A percentile compares a stretch with the other conserved stretches of the same genome.
Conservation (phyloP, 2,329 filamentous ascomycete species). For the Fusarium verticillioides region DNA sequence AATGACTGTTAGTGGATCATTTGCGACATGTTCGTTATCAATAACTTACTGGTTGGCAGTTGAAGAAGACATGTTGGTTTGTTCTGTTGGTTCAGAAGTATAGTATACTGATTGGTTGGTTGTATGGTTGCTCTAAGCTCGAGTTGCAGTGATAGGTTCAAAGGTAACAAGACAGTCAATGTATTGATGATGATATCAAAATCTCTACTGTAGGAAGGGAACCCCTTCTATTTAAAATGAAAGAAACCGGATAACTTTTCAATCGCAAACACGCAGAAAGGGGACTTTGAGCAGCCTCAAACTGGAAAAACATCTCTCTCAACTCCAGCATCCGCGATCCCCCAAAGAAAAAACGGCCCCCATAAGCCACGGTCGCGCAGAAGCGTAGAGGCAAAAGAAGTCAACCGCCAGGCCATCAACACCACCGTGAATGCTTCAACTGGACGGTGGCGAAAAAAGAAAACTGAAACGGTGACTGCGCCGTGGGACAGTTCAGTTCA, state of each 20-base stretch:
- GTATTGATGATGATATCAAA: not conserved
- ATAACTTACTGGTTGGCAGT: constrained; percentile 20
- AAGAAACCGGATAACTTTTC: not conserved
- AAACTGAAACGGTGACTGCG: constrained; percentile 15
- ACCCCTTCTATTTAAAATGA: not conserved
- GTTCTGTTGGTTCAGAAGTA: not conserved
- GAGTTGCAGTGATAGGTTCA: not conserved
- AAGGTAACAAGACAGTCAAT: not conserved
- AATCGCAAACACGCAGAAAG: constrained; percentile 10
- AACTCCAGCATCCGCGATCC: not conserved
- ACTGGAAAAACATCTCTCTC: constrained; percentile 33
- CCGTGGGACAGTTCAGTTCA: not conserved
- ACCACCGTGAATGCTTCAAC: constrained; percentile 17
- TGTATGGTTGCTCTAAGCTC: not conserved
- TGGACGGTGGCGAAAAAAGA: constrained; percentile 19
- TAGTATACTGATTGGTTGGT: not conserved
- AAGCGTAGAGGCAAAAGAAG: not conserved
- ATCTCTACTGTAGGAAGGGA: not conserved
- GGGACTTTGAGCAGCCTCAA: constrained; percentile 12
- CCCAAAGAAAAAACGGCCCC: constrained; percentile 22
- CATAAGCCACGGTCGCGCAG: constrained; percentile 12
- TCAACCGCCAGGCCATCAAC: constrained; percentile 10
- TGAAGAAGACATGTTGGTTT: constrained; percentile 24
- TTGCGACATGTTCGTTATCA: not conserved
- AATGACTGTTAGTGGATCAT: not conserved